phyloP scores from a whole-genome alignment of 805 yeast species.

The Spathaspora sp. region DNA sequence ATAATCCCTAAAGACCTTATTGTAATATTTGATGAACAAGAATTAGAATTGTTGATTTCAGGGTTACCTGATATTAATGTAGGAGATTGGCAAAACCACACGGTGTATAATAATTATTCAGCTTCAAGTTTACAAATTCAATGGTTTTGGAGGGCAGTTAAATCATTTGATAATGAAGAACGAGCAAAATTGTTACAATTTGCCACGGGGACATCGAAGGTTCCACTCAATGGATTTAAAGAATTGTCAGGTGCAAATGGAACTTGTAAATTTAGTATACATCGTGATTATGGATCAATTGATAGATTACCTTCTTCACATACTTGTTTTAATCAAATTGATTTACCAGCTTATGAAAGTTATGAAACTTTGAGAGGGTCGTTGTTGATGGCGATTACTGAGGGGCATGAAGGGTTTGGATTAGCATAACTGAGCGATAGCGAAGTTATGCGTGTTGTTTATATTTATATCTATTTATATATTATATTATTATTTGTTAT shows the following conservation, averaged over 20 bases:
- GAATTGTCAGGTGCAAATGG: constrained; percentile 88
- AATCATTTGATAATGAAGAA: constrained; percentile 90
- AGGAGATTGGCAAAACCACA: constrained; percentile 90
- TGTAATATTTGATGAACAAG: constrained; percentile 91
- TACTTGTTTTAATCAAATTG: constrained; percentile 94
- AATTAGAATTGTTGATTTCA: constrained; percentile 83
- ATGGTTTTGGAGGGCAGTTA: constrained; percentile 98
- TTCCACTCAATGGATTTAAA: constrained; percentile 90
- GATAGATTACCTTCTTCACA: constrained; percentile 93
- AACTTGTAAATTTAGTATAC: constrained; percentile 80
- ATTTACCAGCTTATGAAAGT: constrained; percentile 86
- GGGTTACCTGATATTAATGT: constrained; percentile 97
- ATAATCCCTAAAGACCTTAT: constrained; percentile 81
- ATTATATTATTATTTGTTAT: background rate
- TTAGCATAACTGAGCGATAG: no score
- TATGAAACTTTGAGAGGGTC: constrained; percentile 84
- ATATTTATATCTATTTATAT: background rate
- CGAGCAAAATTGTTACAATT: constrained; percentile 91
- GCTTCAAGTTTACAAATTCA: constrained; percentile 82
- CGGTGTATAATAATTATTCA: constrained; percentile 77
- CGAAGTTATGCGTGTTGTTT: constrained; percentile 1
- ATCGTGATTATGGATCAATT: constrained; percentile 79
- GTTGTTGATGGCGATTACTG: constrained; percentile 79
- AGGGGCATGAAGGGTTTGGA: constrained; percentile 96
- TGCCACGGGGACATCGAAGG: constrained; percentile 96